Evolutionary conservation across 2,329 filamentous ascomycete species (phyloP).

Genomic region (Hypoxylon sp.): DNA sequence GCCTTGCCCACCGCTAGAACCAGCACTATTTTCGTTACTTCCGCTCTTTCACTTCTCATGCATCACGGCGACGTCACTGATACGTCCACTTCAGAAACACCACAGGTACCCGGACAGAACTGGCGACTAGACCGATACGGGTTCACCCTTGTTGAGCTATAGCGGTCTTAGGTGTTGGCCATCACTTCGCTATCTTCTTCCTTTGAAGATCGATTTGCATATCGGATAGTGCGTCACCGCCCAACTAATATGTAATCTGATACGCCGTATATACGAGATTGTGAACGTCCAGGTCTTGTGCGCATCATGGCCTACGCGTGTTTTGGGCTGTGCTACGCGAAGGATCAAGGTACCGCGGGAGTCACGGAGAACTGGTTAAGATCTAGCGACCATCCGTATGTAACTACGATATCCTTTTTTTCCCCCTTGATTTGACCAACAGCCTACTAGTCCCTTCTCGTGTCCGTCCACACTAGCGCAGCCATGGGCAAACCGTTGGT

Average conservation of each 20-base stretch:
- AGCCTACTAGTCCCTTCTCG: constrained; percentile 18
- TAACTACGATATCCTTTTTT: constrained; percentile 11
- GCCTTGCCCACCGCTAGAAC: constrained; percentile 36
- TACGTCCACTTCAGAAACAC: constrained; percentile 8
- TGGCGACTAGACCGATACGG: constrained; percentile 21
- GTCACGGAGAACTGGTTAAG: constrained; percentile 22
- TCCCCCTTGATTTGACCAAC: constrained; percentile 8
- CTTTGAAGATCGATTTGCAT: background rate
- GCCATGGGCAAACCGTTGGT: constrained; percentile 7
- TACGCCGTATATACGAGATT: constrained; percentile 19
- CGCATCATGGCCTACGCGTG: constrained; percentile 11
- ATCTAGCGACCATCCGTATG: constrained; percentile 18
- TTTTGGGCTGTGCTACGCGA: constrained; percentile 11
- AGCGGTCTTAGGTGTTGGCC: constrained; percentile 2
- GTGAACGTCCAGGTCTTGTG: constrained; percentile 5
- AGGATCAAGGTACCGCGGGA: constrained; percentile 5
- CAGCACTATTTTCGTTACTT: constrained; percentile 18
- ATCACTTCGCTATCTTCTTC: constrained; percentile 8
- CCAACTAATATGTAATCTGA: constrained; percentile 2
- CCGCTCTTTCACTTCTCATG: constrained; percentile 40
- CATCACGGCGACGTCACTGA: constrained; percentile 39
- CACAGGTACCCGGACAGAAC: constrained; percentile 3
- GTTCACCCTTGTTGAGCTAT: constrained; percentile 20
- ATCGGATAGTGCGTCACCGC: constrained; percentile 9
- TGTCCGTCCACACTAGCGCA: constrained; percentile 21